Percentiles rank a stretch among this genome's conserved stretches.
phyloP scores from a whole-genome alignment of 2,329 filamentous ascomycete genomes.

The Phialophora macrospora region DNA sequence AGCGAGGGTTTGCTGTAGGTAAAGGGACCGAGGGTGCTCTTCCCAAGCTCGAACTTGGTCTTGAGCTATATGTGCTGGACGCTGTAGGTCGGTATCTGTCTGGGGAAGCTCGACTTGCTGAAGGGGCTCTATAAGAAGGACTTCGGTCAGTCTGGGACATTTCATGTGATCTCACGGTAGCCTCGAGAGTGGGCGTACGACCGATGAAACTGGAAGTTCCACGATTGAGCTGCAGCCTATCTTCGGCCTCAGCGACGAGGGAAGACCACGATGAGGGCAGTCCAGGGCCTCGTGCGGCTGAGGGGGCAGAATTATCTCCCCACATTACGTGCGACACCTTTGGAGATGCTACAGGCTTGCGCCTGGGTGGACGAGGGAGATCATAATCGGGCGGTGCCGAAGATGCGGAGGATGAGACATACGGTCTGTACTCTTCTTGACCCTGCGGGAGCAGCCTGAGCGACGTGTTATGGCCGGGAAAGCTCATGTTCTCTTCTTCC shows the following conservation, averaged over 20 bases:
- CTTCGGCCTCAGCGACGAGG: conserved; percentile 33
- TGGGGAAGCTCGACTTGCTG: conserved; percentile 39
- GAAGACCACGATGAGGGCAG: conserved; percentile 36
- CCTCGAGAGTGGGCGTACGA: conserved; percentile 37
- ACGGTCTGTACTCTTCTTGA: conserved; percentile 48
- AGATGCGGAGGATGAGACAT: conserved; percentile 42
- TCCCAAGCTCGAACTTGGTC: conserved; percentile 51
- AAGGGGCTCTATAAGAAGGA: conserved; percentile 37
- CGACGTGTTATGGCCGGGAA: conserved; percentile 46
- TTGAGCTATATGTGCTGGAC: conserved; percentile 45
- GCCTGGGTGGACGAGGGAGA: conserved; percentile 27
- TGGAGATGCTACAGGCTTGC: conserved; percentile 33
- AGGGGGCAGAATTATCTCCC: conserved; percentile 23
- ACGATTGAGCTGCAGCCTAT: conserved; percentile 29
- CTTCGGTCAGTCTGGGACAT: conserved; percentile 40
- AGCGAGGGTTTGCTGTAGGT: conserved; percentile 48
- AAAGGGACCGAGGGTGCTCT: conserved; percentile 50
- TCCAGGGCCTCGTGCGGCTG: conserved; percentile 27
- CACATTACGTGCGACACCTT: conserved; percentile 34
- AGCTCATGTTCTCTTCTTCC: conserved; percentile 43
- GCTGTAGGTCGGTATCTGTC: conserved; percentile 43
- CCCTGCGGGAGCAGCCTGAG: conserved; percentile 53
- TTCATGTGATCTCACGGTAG: conserved; percentile 38
- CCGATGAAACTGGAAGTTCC: conserved; percentile 31
- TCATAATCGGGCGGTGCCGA: conserved; percentile 25